phyloP scores from a whole-genome alignment of 768 basidiomycete genomes.

The Chlorophyllum brunneum region DNA sequence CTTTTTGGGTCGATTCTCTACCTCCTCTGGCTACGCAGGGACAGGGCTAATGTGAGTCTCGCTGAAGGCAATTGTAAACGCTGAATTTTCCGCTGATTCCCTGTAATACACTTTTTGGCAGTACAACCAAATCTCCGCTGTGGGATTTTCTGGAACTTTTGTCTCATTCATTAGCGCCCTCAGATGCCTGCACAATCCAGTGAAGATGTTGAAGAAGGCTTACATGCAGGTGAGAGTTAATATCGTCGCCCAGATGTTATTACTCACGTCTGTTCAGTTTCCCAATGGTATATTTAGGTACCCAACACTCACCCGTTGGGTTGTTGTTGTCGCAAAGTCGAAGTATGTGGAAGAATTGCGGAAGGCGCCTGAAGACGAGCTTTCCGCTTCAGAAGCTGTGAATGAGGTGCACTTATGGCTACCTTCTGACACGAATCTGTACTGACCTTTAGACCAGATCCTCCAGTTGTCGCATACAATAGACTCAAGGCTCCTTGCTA shows the following conservation, averaged over 20 bases:
- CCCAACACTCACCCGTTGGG: conserved; percentile 27
- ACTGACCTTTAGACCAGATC: neutral
- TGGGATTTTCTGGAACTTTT: conserved; percentile 6
- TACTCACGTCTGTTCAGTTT: conserved; percentile 15
- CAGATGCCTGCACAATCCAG: conserved; percentile 1
- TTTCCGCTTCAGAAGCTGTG: conserved; percentile 29
- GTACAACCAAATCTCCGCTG: conserved; percentile 6
- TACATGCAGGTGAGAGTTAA: neutral
- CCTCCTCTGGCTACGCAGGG: conserved; percentile 8
- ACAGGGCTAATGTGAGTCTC: conserved; percentile 6
- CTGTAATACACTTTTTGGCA: neutral
- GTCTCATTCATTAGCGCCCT: conserved; percentile 1
- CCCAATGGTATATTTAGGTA: conserved; percentile 22
- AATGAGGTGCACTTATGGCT: conserved; percentile 26
- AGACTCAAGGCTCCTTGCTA: neutral
- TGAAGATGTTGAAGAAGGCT: neutral
- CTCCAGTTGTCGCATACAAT: neutral
- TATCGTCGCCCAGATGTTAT: neutral
- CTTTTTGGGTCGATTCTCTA: neutral
- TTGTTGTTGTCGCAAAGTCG: conserved; percentile 30
- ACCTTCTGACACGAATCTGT: no score
- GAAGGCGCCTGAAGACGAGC: conserved; percentile 31
- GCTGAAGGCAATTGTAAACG: neutral
- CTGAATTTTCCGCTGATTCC: neutral
- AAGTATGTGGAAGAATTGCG: conserved; percentile 35